phyloP scores from a whole-genome alignment of 2,329 filamentous ascomycete species.

The Penicillium oxalicum region DNA sequence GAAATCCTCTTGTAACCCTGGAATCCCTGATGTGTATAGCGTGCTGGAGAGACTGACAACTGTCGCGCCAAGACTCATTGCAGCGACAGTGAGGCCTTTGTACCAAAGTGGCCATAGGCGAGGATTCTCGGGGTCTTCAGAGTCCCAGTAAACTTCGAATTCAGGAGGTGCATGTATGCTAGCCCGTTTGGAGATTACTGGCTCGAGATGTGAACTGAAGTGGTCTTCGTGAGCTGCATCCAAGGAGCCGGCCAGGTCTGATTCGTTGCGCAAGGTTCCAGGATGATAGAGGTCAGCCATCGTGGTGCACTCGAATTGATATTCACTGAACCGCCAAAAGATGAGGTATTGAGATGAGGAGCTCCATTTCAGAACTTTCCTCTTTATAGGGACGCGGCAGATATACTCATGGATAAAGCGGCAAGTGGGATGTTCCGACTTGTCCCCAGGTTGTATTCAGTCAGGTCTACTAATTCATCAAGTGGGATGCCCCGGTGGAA shows the following conservation, averaged over 20 bases:
- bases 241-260: background rate
- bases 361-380: background rate
- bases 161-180: constrained; percentile 6
- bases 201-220: background rate
- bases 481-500: constrained; percentile 2
- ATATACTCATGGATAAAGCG: background rate
- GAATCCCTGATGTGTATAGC: constrained; percentile 14
- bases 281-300: background rate
- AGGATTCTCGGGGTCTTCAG: constrained; percentile 13
- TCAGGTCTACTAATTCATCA: constrained; percentile 4
- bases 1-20: constrained; percentile 13
- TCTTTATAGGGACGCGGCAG: background rate
- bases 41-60: constrained; percentile 17
- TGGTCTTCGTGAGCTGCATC: background rate
- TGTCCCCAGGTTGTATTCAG: background rate
- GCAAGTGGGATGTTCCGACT: too few relatives aligned
- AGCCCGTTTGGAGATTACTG: constrained; percentile 1
- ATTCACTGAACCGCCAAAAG: constrained; percentile 1
- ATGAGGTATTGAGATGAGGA: background rate
- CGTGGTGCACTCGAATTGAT: background rate
- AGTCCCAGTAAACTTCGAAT: constrained; percentile 12
- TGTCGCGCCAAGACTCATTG: constrained; percentile 15
- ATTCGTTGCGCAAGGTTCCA: constrained; percentile 1
- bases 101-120: constrained; percentile 14
- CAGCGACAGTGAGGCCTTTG: constrained; percentile 7